Base-by-base conservation (phyloP, 345 rosid genomes). In the Melaleuca alternifolia region DNA sequence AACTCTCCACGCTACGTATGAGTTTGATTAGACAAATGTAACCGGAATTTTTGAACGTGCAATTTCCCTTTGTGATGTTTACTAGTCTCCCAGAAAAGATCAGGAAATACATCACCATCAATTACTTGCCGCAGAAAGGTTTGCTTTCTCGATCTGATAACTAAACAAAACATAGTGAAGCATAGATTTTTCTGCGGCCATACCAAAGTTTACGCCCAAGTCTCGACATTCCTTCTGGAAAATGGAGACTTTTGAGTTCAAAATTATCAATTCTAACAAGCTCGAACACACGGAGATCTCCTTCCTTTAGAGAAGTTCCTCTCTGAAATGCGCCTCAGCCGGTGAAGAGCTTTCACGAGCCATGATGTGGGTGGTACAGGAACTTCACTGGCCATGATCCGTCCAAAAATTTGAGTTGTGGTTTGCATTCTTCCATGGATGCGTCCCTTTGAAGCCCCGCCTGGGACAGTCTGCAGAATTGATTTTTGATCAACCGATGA, bases 131-230 rank as follows among this genome's bases (percentile, higher is more conserved):
- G 12, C 12, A 54, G n/a, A 54, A 54, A 56, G 1, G 4, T 51
- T 56, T 23, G 61, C 61, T 56, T 56, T 56, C 12, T 9, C 5
- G 13, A 56, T 56, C 11, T 56, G 61, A 56, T 24, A 23, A 56
- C 24, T n/a, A 23, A 56, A 24, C 61, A 56, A 56, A 56, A 56
- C 28, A 56, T 4, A 10, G 28, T 5, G 62, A 56, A 24, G 30
- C 7, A 2, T 14, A 0, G 30, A 57, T 11, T 57, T 57, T 57
- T 5, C 14, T 11, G 1, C 2, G 0, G 62, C 28, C 62, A 57
- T 57, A 0, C 61, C 2, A 56, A 4, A 56, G 61, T 24, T 2
- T 56, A 56, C 3, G 0, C 28, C 14, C 4, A 0, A 5, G 62
- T 10, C 30, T 26, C 26, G 62, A 57, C 1, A 24, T 57, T 24